A percentile compares a stretch with the other conserved stretches of the same genome.
These are phyloP conservation scores for Coemansia sp. DNA, from an alignment of 192 early-diverging fungal species.

Conservation along the genomic window DNA sequence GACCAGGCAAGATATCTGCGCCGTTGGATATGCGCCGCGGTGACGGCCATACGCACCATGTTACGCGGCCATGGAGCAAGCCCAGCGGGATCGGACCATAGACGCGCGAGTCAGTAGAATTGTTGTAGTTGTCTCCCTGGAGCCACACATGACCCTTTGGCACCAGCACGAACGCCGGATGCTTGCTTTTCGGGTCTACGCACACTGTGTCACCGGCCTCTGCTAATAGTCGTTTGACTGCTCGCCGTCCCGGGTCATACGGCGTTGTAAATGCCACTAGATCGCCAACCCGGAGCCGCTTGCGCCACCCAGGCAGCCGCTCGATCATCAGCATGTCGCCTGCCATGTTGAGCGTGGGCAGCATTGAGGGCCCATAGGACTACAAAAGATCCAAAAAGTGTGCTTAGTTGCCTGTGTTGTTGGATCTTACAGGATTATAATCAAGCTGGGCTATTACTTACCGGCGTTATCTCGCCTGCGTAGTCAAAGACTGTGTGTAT, in stretches of 20 bases:
- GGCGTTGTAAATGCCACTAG: constrained; percentile 79
- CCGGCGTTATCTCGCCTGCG: constrained; percentile 73
- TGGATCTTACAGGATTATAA: neutral
- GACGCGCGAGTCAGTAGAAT: constrained; percentile 86
- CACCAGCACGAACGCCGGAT: constrained; percentile 68
- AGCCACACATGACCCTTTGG: constrained; percentile 90
- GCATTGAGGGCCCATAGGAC: constrained; percentile 83
- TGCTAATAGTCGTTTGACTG: constrained; percentile 84
- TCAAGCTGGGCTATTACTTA: constrained; percentile 38
- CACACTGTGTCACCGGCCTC: constrained; percentile 79
- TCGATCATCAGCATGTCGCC: constrained; percentile 80
- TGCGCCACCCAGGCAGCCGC: constrained; percentile 57
- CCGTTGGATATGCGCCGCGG: constrained; percentile 18
- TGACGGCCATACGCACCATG: constrained; percentile 59
- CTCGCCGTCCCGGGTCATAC: constrained; percentile 58
- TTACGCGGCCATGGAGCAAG: constrained; percentile 73
- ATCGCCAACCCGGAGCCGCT: constrained; percentile 65
- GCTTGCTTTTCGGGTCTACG: constrained; percentile 67
- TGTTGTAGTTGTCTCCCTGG: constrained; percentile 85
- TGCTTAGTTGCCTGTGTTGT: neutral
- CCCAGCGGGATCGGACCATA: constrained; percentile 88
- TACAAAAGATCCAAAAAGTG: neutral
- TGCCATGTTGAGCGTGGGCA: constrained; percentile 81
- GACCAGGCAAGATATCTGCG: constrained; percentile 35
- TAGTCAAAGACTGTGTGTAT: constrained; percentile 71